Evolutionary conservation across 148 eudicot species (phyloP), one percentile per base, ranked within the genome.

Genomic region (Nepenthes gracilis): DNA sequence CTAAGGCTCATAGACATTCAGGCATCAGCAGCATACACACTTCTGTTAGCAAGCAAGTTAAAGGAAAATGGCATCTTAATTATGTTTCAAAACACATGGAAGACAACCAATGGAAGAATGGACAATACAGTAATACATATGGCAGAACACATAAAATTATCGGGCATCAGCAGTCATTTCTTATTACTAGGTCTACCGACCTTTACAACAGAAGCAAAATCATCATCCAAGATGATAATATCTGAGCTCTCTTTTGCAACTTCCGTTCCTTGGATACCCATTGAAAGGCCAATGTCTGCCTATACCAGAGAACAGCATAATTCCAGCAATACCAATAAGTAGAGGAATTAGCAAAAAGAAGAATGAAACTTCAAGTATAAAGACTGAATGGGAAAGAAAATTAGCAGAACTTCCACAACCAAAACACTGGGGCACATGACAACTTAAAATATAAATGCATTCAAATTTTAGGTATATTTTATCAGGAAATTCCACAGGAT

Each of bases 201-300:
- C 67, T 69, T 77, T 37, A 79, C 80, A 50, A 75, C 70, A 6
- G 83, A 79, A 50, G 75, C 52, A 53, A 79, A 23, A 23, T 23
- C 23, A 23, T 23, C 23, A 23, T 23, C 23, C 23, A 23, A 23
- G 23, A 23, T 23, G 50, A 79, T 72, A 35, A 79, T 76, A 53
- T 79, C 83, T 1, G 83, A 79, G 64, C 80, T 73, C 65, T 79
- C 80, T 62, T 79, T 79, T 9, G 83, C 83, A 6, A 79, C 83
- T 72, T 75, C 83, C 1, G 80, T 79, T 13, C 83, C 83, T 32
- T 64, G 67, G 55, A 79, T 76, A 11, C 83, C 83, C 83, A 80
- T 76, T 9, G 80, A 68, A 45, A 80, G 71, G 48, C 80, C 83
- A 51, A 80, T 68, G 57, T 80, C 80, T 6, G 83, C 83, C 67